Conservation (phyloP, 352 stramenopile genomes). For the Globisporangium parvum region DNA sequence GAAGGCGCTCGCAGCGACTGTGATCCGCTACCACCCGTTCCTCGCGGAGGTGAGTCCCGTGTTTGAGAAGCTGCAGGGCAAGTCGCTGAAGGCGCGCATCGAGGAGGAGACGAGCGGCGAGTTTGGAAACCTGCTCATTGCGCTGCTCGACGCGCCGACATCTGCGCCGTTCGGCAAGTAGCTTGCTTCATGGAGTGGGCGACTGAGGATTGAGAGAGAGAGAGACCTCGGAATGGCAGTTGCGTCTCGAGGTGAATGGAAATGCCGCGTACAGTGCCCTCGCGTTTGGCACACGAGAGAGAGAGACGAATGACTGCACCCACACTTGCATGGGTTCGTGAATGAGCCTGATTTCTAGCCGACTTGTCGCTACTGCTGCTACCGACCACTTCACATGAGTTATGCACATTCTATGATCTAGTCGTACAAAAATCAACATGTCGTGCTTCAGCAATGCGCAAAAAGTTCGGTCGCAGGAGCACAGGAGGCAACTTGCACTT, state of each 20-base stretch:
- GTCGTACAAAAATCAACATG: too few relatives aligned
- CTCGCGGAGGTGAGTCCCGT: conserved; percentile 38
- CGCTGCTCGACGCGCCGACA: conserved; percentile 38
- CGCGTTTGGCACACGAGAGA: too few relatives aligned
- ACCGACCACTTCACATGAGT: too few relatives aligned
- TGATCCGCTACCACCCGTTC: conserved; percentile 70
- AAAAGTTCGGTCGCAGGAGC: too few relatives aligned
- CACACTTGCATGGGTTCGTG: too few relatives aligned
- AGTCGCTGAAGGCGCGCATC: conserved; percentile 52
- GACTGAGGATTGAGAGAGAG: neutral
- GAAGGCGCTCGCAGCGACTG: conserved; percentile 44
- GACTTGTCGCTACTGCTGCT: too few relatives aligned
- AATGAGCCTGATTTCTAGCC: too few relatives aligned
- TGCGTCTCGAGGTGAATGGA: neutral
- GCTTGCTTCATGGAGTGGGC: neutral
- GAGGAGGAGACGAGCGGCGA: conserved; percentile 43
- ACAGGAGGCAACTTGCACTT: too few relatives aligned
- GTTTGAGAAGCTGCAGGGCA: conserved; percentile 59
- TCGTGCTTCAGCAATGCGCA: too few relatives aligned
- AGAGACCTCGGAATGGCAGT: neutral
- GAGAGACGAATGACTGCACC: too few relatives aligned
- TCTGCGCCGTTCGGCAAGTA: conserved; percentile 7
- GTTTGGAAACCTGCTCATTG: conserved; percentile 58
- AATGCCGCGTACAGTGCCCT: too few relatives aligned
- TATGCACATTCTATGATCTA: too few relatives aligned